Evolutionary conservation across 805 yeast genomes (phyloP).

Genomic region (Priceomyces medius): DNA sequence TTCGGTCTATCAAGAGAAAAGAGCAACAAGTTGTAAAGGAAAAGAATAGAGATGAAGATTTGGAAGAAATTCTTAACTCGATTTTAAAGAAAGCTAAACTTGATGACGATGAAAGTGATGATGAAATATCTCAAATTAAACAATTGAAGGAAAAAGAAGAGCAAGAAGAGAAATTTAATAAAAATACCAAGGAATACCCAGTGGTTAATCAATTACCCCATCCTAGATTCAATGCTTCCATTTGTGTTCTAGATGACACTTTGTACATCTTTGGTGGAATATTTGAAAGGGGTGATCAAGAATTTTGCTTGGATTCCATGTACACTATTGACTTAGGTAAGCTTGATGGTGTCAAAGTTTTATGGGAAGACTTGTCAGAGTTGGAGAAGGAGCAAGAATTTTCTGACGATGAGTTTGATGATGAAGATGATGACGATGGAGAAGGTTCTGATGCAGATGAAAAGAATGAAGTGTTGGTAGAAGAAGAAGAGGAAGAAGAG

Average conservation of each 20-base stretch:
- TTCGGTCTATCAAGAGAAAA: constrained; percentile 62
- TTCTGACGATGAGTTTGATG: constrained; percentile 61
- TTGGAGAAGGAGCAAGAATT: constrained; percentile 51
- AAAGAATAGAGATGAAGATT: constrained; percentile 67
- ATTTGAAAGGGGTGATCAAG: constrained; percentile 86
- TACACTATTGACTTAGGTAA: constrained; percentile 83
- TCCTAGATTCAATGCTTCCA: constrained; percentile 80
- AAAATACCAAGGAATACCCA: constrained; percentile 49
- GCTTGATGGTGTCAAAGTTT: constrained; percentile 81
- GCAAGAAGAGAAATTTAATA: constrained; percentile 42
- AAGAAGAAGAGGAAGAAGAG: constrained; percentile 45
- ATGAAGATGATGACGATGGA: constrained; percentile 53
- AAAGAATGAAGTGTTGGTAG: constrained; percentile 39
- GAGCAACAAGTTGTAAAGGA: constrained; percentile 40
- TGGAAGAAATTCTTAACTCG: constrained; percentile 76
- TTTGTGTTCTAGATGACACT: constrained; percentile 81
- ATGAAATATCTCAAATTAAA: constrained; percentile 36
- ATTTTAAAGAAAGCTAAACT: constrained; percentile 73
- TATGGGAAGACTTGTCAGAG: constrained; percentile 83
- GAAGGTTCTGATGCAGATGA: constrained; percentile 68
- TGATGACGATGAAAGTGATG: constrained; percentile 49
- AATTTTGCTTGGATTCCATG: constrained; percentile 78
- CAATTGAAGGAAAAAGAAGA: constrained; percentile 35
- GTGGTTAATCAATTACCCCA: constrained; percentile 72
- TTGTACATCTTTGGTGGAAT: constrained; percentile 87